Conservation (phyloP, 2,329 filamentous ascomycete species). For the Xenoacremonium recifei region DNA sequence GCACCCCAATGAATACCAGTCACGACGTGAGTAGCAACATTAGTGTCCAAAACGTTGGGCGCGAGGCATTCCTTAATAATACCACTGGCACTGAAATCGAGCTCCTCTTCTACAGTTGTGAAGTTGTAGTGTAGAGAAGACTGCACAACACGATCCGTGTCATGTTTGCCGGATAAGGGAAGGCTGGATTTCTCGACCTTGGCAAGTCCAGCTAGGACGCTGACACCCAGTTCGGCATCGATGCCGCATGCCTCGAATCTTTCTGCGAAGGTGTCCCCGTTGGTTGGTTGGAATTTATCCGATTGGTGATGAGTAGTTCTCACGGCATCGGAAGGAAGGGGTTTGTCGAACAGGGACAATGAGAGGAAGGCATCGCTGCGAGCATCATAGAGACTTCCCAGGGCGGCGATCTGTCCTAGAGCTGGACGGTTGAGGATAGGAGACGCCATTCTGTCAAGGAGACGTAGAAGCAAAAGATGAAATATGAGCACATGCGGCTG, state of each 20-base stretch:
- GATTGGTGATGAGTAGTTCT: not conserved
- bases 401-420: not conserved
- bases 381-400: constrained; percentile 4
- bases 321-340: not conserved
- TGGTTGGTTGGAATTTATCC: not conserved
- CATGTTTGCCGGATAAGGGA: not conserved
- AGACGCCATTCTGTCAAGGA: not conserved
- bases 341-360: constrained; percentile 1
- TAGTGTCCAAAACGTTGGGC: too few species aligned
- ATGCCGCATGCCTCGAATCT: constrained; percentile 1
- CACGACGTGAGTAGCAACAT: too few species aligned
- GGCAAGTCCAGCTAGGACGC: constrained; percentile 2
- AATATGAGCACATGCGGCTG: too few species aligned
- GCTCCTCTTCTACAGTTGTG: too few species aligned
- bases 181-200: not conserved
- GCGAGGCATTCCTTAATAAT: too few species aligned
- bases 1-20: too few species aligned
- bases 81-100: too few species aligned
- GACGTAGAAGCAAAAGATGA: constrained; percentile 1
- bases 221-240: not conserved
- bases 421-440: not conserved
- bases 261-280: not conserved
- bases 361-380: not conserved
- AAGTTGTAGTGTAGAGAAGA: too few species aligned
- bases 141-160: too few species aligned